phyloP scores from a whole-genome alignment of 768 basidiomycete genomes.

The Sarcodon aspratus region DNA sequence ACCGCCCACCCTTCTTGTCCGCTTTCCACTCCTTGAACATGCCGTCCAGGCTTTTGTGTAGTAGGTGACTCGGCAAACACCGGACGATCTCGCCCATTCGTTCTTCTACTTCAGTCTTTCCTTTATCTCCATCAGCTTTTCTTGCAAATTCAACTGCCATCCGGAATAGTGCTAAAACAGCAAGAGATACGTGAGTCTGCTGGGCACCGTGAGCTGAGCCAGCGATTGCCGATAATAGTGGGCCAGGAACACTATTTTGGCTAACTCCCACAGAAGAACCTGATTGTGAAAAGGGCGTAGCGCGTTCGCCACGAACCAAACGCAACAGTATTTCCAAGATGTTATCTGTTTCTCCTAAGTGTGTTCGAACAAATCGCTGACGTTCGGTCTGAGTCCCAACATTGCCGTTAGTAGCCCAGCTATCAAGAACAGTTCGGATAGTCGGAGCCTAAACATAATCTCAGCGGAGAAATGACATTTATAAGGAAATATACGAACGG shows the following conservation, averaged over 20 bases:
- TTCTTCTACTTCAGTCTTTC: constrained; percentile 62
- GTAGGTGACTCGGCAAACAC: constrained; percentile 74
- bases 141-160: constrained; percentile 75
- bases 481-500: constrained; percentile 31
- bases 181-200: constrained; percentile 91
- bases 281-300: constrained; percentile 56
- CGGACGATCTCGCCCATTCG: constrained; percentile 83
- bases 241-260: constrained; percentile 41
- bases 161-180: constrained; percentile 84
- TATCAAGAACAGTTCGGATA: constrained; percentile 81
- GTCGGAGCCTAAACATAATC: constrained; percentile 65
- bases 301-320: constrained; percentile 82
- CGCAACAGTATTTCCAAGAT: constrained; percentile 88
- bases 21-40: constrained; percentile 90
- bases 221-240: constrained; percentile 60
- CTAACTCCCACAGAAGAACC: constrained; percentile 51
- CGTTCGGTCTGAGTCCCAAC: constrained; percentile 68
- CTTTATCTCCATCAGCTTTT: constrained; percentile 55
- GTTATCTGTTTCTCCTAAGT: constrained; percentile 79
- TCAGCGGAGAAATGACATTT: constrained; percentile 1
- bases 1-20: constrained; percentile 58
- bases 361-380: constrained; percentile 80
- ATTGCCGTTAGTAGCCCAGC: constrained; percentile 80
- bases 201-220: constrained; percentile 75
- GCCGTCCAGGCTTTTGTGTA: constrained; percentile 87